Percentiles rank a stretch among this genome's conserved stretches.
Conservation (phyloP, 176 grass and related monocot genomes). For the Bothriochloa decipiens region DNA sequence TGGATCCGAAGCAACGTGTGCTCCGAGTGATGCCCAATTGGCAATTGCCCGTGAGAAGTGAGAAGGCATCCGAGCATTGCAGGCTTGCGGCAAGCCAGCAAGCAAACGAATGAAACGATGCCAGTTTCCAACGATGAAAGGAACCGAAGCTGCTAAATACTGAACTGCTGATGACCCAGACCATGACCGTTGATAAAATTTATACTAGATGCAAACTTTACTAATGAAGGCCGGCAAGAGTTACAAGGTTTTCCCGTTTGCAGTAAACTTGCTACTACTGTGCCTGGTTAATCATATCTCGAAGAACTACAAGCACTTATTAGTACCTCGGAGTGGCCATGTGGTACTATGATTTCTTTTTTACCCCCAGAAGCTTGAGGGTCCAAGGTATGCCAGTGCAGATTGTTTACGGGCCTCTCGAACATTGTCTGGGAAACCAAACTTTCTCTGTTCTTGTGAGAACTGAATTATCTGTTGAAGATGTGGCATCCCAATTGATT, state of each 20-base stretch:
- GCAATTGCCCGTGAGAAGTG: background rate
- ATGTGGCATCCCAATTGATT: too few species aligned
- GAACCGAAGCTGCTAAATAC: background rate
- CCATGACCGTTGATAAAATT: constrained; percentile 9
- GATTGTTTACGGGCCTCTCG: background rate
- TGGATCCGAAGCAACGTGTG: constrained; percentile 33
- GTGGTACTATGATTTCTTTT: background rate
- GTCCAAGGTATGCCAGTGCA: background rate
- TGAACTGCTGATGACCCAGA: background rate
- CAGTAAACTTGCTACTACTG: background rate
- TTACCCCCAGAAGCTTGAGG: background rate
- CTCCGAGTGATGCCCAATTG: background rate
- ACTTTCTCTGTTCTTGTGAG: background rate
- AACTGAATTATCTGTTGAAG: background rate
- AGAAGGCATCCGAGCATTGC: background rate
- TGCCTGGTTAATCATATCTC: background rate
- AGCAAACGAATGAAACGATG: background rate
- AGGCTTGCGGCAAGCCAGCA: background rate
- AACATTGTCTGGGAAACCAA: background rate
- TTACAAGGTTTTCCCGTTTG: background rate
- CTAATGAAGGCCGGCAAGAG: background rate
- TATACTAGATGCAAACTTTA: background rate
- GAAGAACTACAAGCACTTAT: background rate
- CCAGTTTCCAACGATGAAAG: background rate
- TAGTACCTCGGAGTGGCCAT: background rate